Conservation (phyloP, 345 rosid species). For the Citrus trifoliata region DNA sequence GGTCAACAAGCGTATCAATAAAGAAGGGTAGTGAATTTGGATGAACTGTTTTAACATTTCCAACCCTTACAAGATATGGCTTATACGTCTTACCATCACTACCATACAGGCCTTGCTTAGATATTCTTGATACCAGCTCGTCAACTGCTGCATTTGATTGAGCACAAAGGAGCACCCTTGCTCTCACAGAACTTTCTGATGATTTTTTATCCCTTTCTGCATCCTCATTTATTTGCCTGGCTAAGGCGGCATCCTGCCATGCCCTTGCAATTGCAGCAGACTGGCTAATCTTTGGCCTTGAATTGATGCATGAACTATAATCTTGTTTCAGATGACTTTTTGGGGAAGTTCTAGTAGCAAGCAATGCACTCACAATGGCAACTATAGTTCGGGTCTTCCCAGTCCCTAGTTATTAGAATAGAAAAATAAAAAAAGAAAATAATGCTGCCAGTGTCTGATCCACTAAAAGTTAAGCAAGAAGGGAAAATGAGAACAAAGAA, state of each 20-base stretch:
- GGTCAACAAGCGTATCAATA: conserved; percentile 91
- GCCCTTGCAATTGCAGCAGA: conserved; percentile 77
- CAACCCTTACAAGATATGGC: conserved; percentile 96
- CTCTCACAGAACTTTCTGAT: conserved; percentile 46
- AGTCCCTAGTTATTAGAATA: conserved; percentile 59
- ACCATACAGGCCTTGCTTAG: conserved; percentile 76
- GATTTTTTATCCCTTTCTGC: conserved; percentile 39
- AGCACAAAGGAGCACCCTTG: conserved; percentile 91
- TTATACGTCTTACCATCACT: conserved; percentile 81
- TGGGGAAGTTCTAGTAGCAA: conserved; percentile 42
- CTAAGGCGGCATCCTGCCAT: conserved; percentile 98
- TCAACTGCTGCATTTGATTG: conserved; percentile 99
- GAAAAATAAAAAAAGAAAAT: not conserved
- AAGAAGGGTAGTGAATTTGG: conserved; percentile 77
- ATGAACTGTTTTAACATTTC: conserved; percentile 89
- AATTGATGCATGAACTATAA: conserved; percentile 33
- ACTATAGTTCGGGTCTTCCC: conserved; percentile 96
- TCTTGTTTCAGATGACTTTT: conserved; percentile 35
- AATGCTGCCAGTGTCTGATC: not conserved
- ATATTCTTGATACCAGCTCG: conserved; percentile 86
- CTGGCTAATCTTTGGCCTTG: conserved; percentile 56
- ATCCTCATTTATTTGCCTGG: conserved; percentile 67
- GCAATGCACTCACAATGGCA: conserved; percentile 87
- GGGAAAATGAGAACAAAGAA: not conserved
- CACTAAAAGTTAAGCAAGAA: not conserved